Percentiles rank a stretch among this genome's conserved stretches.
phyloP scores from a whole-genome alignment of 495 filamentous ascomycete species.

The Aspergillus campestris region DNA sequence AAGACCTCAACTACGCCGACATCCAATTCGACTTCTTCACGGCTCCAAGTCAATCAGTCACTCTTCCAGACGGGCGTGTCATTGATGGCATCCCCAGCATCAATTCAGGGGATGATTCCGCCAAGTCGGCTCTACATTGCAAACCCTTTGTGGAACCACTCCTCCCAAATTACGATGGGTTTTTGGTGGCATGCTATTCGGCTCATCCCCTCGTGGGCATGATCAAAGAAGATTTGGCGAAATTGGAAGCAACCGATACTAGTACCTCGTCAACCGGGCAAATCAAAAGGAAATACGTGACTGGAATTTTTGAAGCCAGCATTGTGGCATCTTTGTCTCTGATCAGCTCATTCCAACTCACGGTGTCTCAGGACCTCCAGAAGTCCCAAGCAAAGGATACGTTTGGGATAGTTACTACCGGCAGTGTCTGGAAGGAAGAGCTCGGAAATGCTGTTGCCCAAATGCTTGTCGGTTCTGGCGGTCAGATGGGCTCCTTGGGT shows the following conservation, averaged over 20 bases:
- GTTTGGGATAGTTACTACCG: conserved; percentile 89
- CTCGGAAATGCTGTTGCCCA: conserved; percentile 52
- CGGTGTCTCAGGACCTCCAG: conserved; percentile 10
- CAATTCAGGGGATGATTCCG: conserved; percentile 40
- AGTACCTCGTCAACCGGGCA: conserved; percentile 1
- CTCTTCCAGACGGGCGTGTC: conserved; percentile 19
- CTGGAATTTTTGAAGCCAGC: conserved; percentile 84
- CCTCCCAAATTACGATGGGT: conserved; percentile 56
- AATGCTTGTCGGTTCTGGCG: conserved; percentile 41
- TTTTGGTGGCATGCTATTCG: conserved; percentile 84
- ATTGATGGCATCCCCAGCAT: conserved; percentile 35
- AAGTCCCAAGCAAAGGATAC: conserved; percentile 37
- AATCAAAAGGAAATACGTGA: conserved; percentile 46
- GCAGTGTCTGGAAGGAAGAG: conserved; percentile 69
- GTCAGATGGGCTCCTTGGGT: conserved; percentile 14
- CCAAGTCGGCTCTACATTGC: conserved; percentile 49
- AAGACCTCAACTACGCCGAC: conserved; percentile 38
- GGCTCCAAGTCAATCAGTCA: conserved; percentile 30
- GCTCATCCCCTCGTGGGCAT: conserved; percentile 69
- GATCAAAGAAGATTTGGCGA: conserved; percentile 37
- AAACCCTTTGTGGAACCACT: conserved; percentile 43
- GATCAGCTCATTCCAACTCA: conserved; percentile 35
- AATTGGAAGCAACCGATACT: conserved; percentile 12
- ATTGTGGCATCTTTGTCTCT: conserved; percentile 47
- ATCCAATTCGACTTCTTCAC: conserved; percentile 50